A percentile compares a stretch with the other conserved stretches of the same genome.
These are phyloP conservation scores for Lyophyllum shimeji DNA, from an alignment of 768 basidiomycete genomes.

Conservation along the genomic window DNA sequence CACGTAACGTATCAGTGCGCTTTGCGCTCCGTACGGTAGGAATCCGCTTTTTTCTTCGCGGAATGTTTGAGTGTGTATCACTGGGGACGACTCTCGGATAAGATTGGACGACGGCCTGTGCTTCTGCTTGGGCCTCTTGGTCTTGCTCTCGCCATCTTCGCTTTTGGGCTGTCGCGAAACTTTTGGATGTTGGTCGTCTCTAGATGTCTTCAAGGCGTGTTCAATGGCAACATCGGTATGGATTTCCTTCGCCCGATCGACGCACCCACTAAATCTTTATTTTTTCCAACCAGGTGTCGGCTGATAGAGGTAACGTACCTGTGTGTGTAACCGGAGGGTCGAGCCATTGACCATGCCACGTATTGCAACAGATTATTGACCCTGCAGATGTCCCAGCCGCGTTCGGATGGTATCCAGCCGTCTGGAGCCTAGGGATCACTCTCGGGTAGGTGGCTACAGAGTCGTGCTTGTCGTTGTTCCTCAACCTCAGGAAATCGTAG, in stretches of 20 bases:
- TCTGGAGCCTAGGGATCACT: slow-evolving; percentile 16
- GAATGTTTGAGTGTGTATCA: slow-evolving; percentile 32
- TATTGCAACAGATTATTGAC: slow-evolving; percentile 9
- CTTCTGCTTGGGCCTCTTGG: slow-evolving; percentile 33
- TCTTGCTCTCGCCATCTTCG: slow-evolving; percentile 27
- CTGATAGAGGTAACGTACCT: neutral
- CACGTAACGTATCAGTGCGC: neutral
- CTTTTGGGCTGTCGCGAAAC: slow-evolving; percentile 30
- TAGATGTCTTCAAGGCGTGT: slow-evolving; percentile 30
- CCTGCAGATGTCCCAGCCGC: slow-evolving; percentile 8
- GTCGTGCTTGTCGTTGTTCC: neutral
- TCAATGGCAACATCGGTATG: slow-evolving; percentile 41
- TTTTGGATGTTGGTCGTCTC: slow-evolving; percentile 30
- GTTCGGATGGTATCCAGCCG: slow-evolving; percentile 12
- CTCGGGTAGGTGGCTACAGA: slow-evolving; percentile 17
- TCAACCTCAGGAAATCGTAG: slow-evolving; percentile 2
- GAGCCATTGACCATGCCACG: neutral
- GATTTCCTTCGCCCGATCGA: neutral
- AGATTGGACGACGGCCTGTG: slow-evolving; percentile 33
- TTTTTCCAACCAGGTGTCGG: neutral
- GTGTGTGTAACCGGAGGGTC: neutral
- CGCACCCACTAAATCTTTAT: neutral
- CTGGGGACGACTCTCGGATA: slow-evolving; percentile 36
- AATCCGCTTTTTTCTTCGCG: slow-evolving; percentile 37
- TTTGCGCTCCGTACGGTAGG: slow-evolving; percentile 28